Evolutionary conservation across 306 rosid species (phyloP).

Genomic region (Corylus americana): DNA sequence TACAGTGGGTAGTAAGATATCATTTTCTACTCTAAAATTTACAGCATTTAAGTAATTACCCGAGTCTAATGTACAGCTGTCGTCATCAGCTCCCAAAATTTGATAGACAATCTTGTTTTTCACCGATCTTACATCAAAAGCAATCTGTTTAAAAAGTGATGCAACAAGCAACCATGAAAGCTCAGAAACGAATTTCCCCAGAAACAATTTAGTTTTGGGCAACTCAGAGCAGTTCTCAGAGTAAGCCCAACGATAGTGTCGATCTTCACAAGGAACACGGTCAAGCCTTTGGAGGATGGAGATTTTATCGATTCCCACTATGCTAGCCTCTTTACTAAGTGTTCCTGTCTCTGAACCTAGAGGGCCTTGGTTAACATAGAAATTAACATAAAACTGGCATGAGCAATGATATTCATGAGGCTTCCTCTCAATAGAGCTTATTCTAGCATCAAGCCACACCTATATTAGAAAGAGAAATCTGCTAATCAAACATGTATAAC

Average conservation of each 20-base stretch:
- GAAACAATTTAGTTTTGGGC: constrained; percentile 62
- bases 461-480: constrained; percentile 23
- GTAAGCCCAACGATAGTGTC: constrained; percentile 67
- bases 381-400: constrained; percentile 70
- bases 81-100: constrained; percentile 42
- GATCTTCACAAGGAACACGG: constrained; percentile 43
- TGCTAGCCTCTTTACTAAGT: constrained; percentile 55
- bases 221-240: constrained; percentile 62
- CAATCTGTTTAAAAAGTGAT: constrained; percentile 54
- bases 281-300: constrained; percentile 71
- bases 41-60: constrained; percentile 42
- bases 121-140: constrained; percentile 64
- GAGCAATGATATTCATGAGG: constrained; percentile 70
- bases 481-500: constrained; percentile 8
- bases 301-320: constrained; percentile 58
- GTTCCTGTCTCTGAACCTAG: constrained; percentile 71
- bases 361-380: constrained; percentile 72
- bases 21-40: constrained; percentile 56
- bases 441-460: constrained; percentile 83
- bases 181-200: constrained; percentile 67
- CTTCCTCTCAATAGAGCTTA: constrained; percentile 78
- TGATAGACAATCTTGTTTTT: constrained; percentile 71
- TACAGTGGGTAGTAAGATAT: constrained; percentile 44
- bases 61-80: constrained; percentile 27
- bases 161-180: constrained; percentile 77